phyloP scores from a whole-genome alignment of 1,284 basidiomycete species.

The Meira miltonrushii region DNA sequence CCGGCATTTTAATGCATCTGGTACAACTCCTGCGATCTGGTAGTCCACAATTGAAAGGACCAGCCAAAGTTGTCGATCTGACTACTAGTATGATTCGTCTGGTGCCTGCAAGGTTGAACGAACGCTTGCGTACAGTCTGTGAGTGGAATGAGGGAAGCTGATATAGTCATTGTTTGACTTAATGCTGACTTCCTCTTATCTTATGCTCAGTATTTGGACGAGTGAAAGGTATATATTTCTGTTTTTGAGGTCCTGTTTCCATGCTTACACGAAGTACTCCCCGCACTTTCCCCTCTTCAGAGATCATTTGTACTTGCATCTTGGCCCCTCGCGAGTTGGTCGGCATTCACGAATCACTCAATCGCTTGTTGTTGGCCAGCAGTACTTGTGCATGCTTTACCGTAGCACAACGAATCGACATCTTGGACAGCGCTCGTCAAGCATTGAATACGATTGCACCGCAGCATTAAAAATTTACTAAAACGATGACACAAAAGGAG shows the following conservation, averaged over 20 bases:
- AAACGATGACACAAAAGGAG: too few species aligned
- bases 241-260: neutral
- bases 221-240: neutral
- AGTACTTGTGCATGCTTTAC: conserved; percentile 7
- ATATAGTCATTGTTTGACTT: neutral
- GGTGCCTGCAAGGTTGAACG: conserved; percentile 2
- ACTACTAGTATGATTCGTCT: conserved; percentile 10
- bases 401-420: conserved; percentile 6
- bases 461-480: too few species aligned
- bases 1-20: conserved; percentile 8
- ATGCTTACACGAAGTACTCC: too few species aligned
- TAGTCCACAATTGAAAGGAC: conserved; percentile 13
- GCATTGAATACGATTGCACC: neutral
- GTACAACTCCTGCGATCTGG: conserved; percentile 6
- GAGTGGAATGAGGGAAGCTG: neutral
- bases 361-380: conserved; percentile 8
- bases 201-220: neutral
- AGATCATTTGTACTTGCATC: conserved; percentile 6
- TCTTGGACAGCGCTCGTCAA: conserved; percentile 1
- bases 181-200: neutral
- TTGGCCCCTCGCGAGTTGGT: neutral
- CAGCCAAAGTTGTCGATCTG: conserved; percentile 11
- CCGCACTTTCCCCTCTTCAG: neutral
- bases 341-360: neutral
- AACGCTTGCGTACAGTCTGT: neutral